Evolutionary conservation across 768 basidiomycete species (phyloP).

Genomic region (Chalciporus chontae): DNA sequence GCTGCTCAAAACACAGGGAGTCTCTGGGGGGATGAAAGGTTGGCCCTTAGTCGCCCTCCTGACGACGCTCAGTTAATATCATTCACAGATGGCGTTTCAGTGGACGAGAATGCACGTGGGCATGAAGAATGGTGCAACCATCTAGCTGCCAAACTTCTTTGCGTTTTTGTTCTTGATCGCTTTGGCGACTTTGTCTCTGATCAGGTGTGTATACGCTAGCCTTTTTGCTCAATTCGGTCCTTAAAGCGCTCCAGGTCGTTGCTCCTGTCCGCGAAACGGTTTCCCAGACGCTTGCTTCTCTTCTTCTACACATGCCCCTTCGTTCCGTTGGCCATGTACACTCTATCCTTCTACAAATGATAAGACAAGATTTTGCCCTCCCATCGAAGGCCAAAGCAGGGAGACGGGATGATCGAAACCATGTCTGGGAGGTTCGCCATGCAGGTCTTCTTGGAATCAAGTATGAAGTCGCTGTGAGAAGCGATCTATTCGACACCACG

Average conservation of each 20-base stretch:
- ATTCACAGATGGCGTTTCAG: slow-evolving; percentile 45
- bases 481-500: slow-evolving; percentile 61
- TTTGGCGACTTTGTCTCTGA: slow-evolving; percentile 98
- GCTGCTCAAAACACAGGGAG: slow-evolving; percentile 78
- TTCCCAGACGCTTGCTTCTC: slow-evolving; percentile 87
- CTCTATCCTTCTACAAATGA: slow-evolving; percentile 85
- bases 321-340: slow-evolving; percentile 79
- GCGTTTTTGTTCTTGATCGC: slow-evolving; percentile 91
- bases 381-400: slow-evolving; percentile 33
- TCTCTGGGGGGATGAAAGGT: slow-evolving; percentile 82
- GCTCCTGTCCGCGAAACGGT: slow-evolving; percentile 97
- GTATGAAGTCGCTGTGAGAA: slow-evolving; percentile 94
- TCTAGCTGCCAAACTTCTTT: slow-evolving; percentile 79
- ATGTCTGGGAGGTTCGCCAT: slow-evolving; percentile 96
- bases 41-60: background rate
- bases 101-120: slow-evolving; percentile 55
- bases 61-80: background rate
- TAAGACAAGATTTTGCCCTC: slow-evolving; percentile 75
- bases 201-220: slow-evolving; percentile 43
- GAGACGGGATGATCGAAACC: slow-evolving; percentile 41
- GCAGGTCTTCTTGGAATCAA: slow-evolving; percentile 97
- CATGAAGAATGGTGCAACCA: slow-evolving; percentile 91
- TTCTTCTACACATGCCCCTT: slow-evolving; percentile 86
- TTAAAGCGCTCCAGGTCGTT: slow-evolving; percentile 53
- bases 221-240: background rate